A percentile compares a stretch with the other conserved stretches of the same genome.
Conservation (phyloP, 306 rosid species). For the Biancaea sappan region DNA sequence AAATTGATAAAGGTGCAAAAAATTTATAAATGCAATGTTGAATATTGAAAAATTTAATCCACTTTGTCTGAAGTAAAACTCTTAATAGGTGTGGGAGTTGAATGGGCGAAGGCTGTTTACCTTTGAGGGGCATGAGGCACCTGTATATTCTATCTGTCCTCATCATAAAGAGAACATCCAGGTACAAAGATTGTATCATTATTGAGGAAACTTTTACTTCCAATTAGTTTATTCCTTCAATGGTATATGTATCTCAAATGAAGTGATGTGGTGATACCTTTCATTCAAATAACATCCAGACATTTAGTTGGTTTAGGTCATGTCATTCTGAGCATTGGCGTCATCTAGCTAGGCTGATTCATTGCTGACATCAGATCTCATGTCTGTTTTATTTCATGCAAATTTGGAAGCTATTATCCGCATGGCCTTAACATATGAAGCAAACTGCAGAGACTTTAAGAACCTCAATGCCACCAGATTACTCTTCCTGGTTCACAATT, state of each 20-base stretch:
- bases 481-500: neutral
- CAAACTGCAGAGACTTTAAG: neutral
- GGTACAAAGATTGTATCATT: constrained; percentile 43
- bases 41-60: constrained; percentile 24
- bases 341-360: neutral
- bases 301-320: neutral
- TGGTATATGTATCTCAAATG: neutral
- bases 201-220: neutral
- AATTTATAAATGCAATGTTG: constrained; percentile 26
- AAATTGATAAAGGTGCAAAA: constrained; percentile 73
- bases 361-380: neutral
- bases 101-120: constrained; percentile 60
- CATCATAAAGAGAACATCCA: constrained; percentile 87
- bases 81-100: constrained; percentile 81
- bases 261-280: neutral
- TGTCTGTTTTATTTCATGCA: neutral
- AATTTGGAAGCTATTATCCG: neutral
- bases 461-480: neutral
- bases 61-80: constrained; percentile 38
- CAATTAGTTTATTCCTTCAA: neutral
- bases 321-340: neutral
- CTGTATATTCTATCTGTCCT: constrained; percentile 90
- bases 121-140: constrained; percentile 89
- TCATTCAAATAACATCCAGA: neutral
- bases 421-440: neutral